Evolutionary conservation across 768 basidiomycete genomes (phyloP), one percentile per base, ranked within the genome.

Genomic region (Pholiota molesta): DNA sequence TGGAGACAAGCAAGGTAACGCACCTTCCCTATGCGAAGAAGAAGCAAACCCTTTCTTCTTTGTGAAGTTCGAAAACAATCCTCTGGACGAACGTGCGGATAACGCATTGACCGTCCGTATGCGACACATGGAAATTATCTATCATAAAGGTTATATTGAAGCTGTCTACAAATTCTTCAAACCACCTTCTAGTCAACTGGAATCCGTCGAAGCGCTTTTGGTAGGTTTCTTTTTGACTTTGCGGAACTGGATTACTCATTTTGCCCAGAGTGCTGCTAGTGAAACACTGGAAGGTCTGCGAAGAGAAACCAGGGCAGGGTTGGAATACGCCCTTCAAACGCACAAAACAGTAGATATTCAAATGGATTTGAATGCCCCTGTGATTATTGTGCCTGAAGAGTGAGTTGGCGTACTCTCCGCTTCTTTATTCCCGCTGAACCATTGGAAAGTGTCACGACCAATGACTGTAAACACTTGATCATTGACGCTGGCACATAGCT

Each of bases 331-430:
- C 0, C 76, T 99, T 52, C 89, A 95, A 73, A 88, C 86, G 16
- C 96, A 97, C 81, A 97, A 95, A 80, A 99, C 97, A 1, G 81
- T 99, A 47, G 96, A 99, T 72, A 81, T 99, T n/a, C 92, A 94
- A 66, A 86, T 99, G 78, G 96, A 99, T 69, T 84, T 99, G 82
- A 93, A 97, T 68, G 95, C 97, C 0, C 97, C 97, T 5, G 87
- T 99, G 67, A 97, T 99, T 71, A 94, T 99, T 68, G 85, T 99
- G 56, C 97, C 97, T 1, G 97, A 99, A 77, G 88, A 94, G 94
- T 95, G 71, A 59, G 79, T 73, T 17, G 11, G 17, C 23, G 6
- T 55, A 9, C 49, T 56, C 23, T 51, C 31, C 21, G 37, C 29
- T 26, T 60, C 45, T 31, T 19, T 55, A 23, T 23, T 42, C 17